These are phyloP conservation scores for Pulveroboletus sp. DNA, from an alignment of 768 basidiomycete species.

Conservation along the genomic window DNA sequence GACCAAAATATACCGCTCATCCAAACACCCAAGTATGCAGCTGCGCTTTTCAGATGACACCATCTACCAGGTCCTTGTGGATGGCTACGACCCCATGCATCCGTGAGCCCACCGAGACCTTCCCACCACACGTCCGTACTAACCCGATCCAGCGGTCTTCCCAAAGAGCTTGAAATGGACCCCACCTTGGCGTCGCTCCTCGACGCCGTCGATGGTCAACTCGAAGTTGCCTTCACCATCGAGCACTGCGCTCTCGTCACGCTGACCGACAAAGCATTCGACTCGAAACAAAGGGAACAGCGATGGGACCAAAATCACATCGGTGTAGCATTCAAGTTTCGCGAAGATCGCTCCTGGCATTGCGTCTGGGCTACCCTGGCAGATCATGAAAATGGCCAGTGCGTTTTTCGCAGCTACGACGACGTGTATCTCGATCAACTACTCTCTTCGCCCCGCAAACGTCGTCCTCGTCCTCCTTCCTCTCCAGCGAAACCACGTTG, in stretches of 20 bases:
- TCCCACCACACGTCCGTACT: not conserved
- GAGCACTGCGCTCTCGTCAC: constrained; percentile 50
- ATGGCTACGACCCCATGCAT: constrained; percentile 55
- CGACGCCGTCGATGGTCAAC: constrained; percentile 32
- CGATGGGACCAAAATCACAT: constrained; percentile 35
- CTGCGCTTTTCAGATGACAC: constrained; percentile 43
- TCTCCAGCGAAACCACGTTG: constrained; percentile 24
- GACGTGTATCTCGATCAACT: constrained; percentile 53
- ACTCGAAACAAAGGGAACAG: constrained; percentile 30
- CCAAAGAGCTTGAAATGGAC: constrained; percentile 56
- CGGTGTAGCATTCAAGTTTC: constrained; percentile 51
- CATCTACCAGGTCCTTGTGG: constrained; percentile 49
- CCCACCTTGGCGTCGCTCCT: constrained; percentile 38
- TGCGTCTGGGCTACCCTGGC: constrained; percentile 61
- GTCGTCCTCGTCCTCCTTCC: constrained; percentile 17
- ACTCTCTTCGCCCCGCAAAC: constrained; percentile 39
- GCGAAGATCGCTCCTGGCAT: constrained; percentile 48
- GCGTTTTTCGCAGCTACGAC: constrained; percentile 54
- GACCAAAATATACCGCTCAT: constrained; percentile 36
- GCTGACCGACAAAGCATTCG: constrained; percentile 56
- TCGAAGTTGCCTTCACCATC: constrained; percentile 38
- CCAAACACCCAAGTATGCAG: constrained; percentile 43
- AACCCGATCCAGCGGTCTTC: constrained; percentile 37
- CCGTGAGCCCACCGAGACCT: constrained; percentile 23
- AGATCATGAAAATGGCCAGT: constrained; percentile 45